Evolutionary conservation across 2,329 filamentous ascomycete species (phyloP), one percentile per base, ranked within the genome.

Genomic region (Fusarium fujikuroi): DNA sequence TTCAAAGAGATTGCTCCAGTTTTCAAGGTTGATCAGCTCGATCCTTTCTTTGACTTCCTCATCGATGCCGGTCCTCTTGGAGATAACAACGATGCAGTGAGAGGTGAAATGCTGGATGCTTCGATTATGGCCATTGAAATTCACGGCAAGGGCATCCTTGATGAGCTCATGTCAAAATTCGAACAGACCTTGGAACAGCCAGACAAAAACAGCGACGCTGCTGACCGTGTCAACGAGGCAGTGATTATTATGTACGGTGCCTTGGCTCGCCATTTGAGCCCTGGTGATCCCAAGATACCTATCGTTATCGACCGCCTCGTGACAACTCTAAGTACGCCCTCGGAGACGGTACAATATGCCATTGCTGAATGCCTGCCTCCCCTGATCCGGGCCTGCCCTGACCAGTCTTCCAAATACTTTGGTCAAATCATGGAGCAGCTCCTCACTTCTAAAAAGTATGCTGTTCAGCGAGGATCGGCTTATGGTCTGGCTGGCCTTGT

Each of bases 161-260:
- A 98, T 79, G 90, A 92, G 74, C 85, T 99, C 61, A 99, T 99
- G 95, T 90, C 92, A 77, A 91, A 95, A 19, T 97, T 98, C 78
- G 96, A 99, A 81, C 88, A 88, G 30, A 95, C 94, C 0, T 86
- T 99, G n/a, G 95, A 95, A 79, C 91, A 91, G 6, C 93, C 95
- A 6, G 94, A 96, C 80, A 93, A 92, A 79, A 92, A 91, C 64
- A 95, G 92, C 2, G 91, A 95, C 74, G 90, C 92, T 60, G 92
- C 93, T 23, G 97, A 99, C 81, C 90, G 94, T 67, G 93, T 98
- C 72, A 98, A 98, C 76, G 96, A 99, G 83, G 96, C 97, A 23
- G 95, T 99, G 59, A 95, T 99, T 76, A 96, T 99, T 76, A 92
- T 99, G 81, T 99, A 99, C 77, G 96, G 96, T 80, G 95, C 97